Percentiles rank a stretch among this genome's conserved stretches.
Conservation (phyloP, 2,329 filamentous ascomycete species). For the Aspergillus glaucus region DNA sequence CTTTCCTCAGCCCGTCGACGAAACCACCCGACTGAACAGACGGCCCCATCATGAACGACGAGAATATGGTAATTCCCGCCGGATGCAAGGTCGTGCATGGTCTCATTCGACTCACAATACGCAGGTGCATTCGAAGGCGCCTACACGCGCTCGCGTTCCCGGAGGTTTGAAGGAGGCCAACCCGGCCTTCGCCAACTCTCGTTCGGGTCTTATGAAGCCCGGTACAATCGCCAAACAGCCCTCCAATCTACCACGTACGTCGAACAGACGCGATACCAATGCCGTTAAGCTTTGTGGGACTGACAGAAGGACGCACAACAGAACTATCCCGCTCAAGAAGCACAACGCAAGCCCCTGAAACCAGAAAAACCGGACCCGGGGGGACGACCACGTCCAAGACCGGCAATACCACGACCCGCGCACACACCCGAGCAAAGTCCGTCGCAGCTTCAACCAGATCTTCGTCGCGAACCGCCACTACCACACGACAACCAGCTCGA, state of each 20-base stretch:
- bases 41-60: constrained; percentile 24
- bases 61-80: constrained; percentile 22
- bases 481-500: constrained; percentile 38
- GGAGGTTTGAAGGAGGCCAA: constrained; percentile 45
- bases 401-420: constrained; percentile 36
- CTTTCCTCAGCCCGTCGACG: background rate
- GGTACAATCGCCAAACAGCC: constrained; percentile 42
- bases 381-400: constrained; percentile 18
- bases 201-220: constrained; percentile 39
- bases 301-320: constrained; percentile 22
- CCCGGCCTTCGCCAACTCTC: constrained; percentile 49
- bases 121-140: constrained; percentile 21
- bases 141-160: constrained; percentile 26
- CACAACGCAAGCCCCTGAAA: constrained; percentile 44
- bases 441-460: constrained; percentile 36
- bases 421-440: constrained; percentile 34
- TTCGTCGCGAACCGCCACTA: constrained; percentile 40
- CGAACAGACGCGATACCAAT: background rate
- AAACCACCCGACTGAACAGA: background rate
- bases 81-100: background rate
- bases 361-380: constrained; percentile 20
- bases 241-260: constrained; percentile 38
- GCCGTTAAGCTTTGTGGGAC: background rate
- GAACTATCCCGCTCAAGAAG: constrained; percentile 45
- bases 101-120: background rate